Base-by-base conservation (phyloP, 2,329 filamentous ascomycete genomes). In the Claviceps paspali region DNA sequence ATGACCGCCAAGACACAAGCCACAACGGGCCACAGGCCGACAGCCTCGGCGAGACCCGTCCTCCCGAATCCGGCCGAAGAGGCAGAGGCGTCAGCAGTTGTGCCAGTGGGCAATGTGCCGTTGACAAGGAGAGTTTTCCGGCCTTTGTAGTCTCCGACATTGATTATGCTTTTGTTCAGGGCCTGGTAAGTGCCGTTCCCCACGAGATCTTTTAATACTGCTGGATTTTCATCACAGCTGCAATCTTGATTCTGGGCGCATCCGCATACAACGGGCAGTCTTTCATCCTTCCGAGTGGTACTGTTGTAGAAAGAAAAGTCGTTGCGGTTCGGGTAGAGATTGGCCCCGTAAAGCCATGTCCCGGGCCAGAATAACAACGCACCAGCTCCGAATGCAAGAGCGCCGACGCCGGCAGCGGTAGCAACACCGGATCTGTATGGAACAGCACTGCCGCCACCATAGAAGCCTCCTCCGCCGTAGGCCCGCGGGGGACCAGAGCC, bases 41-140 rank as follows among this genome's bases (percentile, higher is more conserved):
- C 52, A 1, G 57, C 46, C 41, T 63, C 50, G 2, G 59, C 47
- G 29, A 65, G 36, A 2, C 45, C 45, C 10, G 44, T 46, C 43
- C 62, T 43, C 22, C 55, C 49, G 3, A 43, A 45, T 15, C 45
- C 59, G n/a, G 57, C 21, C 8, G 21, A 53, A 6, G 64, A 53
- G 3, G 52, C 41, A 4, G 46, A 41, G 2, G 41, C 47, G 29
- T 49, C 52, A 11, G 42, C 64, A 0, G 73, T 77, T 1, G 77
- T 81, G 34, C 73, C 74, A 46, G 81, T 79, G 22, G 76, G 71
- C 3, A 88, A 60, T 0, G 79, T 82, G n/a, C 83, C 83, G 52
- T 86, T 85, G 52, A 88, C 60, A 22, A 82, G 62, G 27, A 91
- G 68, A 1, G 72, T 78, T 43, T 67, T 37, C 65, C 58, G 27